Evolutionary conservation across 192 early-diverging fungal species (phyloP).

Genomic region (Mortierella claussenii): DNA sequence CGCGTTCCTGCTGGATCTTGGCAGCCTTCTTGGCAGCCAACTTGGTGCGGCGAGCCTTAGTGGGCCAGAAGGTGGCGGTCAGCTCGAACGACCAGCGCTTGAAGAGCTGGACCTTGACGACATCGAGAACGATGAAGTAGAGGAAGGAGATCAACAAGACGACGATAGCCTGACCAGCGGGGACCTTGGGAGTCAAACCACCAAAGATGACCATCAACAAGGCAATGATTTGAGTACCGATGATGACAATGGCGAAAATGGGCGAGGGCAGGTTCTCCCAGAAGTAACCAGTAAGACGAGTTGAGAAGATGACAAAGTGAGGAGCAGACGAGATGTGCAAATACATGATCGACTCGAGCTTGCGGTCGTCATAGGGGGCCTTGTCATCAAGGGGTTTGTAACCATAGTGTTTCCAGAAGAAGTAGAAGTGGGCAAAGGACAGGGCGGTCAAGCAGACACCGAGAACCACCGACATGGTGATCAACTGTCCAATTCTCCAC

Average conservation of each 20-base stretch:
- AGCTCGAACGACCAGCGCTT: slow-evolving; percentile 86
- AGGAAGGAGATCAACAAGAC: slow-evolving; percentile 75
- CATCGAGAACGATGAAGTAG: slow-evolving; percentile 80
- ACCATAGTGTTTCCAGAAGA: slow-evolving; percentile 74
- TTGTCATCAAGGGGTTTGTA: slow-evolving; percentile 57
- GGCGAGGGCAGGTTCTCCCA: slow-evolving; percentile 80
- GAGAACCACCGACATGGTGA: slow-evolving; percentile 83
- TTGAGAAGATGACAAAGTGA: slow-evolving; percentile 91
- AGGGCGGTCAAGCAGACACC: slow-evolving; percentile 76
- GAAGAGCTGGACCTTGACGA: slow-evolving; percentile 85
- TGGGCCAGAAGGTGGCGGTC: slow-evolving; percentile 82
- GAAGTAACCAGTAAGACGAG: slow-evolving; percentile 79
- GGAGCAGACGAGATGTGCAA: slow-evolving; percentile 83
- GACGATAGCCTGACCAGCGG: slow-evolving; percentile 71
- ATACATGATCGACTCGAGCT: slow-evolving; percentile 87
- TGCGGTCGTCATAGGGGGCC: slow-evolving; percentile 22
- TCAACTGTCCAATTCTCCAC: slow-evolving; percentile 93
- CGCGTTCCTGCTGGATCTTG: slow-evolving; percentile 56
- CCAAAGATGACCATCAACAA: slow-evolving; percentile 77
- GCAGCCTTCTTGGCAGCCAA: slow-evolving; percentile 61
- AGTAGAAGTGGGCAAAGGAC: slow-evolving; percentile 87
- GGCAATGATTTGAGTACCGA: slow-evolving; percentile 87
- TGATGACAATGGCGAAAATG: slow-evolving; percentile 75
- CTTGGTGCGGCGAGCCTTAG: slow-evolving; percentile 65
- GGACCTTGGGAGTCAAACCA: slow-evolving; percentile 58